phyloP scores from a whole-genome alignment of 345 rosid species.

The Populus nigra region DNA sequence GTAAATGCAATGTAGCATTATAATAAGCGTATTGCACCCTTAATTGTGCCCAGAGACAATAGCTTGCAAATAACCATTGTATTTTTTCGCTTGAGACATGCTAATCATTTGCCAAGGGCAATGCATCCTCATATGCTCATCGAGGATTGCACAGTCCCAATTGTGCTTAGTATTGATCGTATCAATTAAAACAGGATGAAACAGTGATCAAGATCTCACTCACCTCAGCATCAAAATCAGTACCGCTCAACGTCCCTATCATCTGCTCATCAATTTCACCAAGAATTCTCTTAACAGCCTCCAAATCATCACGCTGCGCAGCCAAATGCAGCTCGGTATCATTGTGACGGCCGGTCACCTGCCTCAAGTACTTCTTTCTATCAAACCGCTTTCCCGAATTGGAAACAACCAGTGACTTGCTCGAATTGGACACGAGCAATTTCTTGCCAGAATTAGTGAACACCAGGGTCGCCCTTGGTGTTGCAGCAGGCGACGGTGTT shows the following conservation, averaged over 20 bases:
- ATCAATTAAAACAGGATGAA: background rate
- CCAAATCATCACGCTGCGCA: slow-evolving; percentile 76
- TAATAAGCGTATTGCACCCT: too few species aligned
- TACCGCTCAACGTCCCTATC: slow-evolving; percentile 52
- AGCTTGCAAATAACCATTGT: too few species aligned
- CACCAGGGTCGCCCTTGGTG: slow-evolving; percentile 42
- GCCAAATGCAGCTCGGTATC: slow-evolving; percentile 96
- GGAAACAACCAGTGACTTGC: slow-evolving; percentile 54
- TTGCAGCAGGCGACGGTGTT: slow-evolving; percentile 26
- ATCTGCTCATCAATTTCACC: slow-evolving; percentile 76
- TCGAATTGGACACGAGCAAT: slow-evolving; percentile 45
- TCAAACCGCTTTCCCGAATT: slow-evolving; percentile 77
- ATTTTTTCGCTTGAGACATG: too few species aligned
- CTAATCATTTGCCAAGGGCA: too few species aligned
- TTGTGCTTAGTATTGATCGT: too few species aligned
- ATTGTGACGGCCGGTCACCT: slow-evolving; percentile 89
- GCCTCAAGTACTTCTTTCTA: slow-evolving; percentile 86
- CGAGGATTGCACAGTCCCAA: too few species aligned
- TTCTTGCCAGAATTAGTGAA: slow-evolving; percentile 45
- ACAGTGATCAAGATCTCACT: background rate
- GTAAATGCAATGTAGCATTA: too few species aligned
- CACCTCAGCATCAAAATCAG: slow-evolving; percentile 77
- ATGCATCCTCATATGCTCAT: too few species aligned
- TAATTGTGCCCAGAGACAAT: too few species aligned
- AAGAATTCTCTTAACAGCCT: slow-evolving; percentile 56